Evolutionary conservation across 257 asterid genomes (phyloP).

Genomic region (Ilex asprella): DNA sequence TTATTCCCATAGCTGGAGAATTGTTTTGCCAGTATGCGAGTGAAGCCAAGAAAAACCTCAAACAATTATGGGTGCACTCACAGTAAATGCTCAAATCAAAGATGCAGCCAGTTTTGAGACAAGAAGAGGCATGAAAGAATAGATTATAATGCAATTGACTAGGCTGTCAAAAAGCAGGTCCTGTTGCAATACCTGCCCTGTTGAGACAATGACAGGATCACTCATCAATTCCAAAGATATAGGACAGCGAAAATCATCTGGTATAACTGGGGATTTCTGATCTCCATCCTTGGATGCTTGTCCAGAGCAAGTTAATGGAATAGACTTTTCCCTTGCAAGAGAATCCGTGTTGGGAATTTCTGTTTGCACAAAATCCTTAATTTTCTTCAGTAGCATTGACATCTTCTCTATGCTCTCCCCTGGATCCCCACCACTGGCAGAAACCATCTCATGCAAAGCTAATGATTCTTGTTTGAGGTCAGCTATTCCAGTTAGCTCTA

Average conservation of each 20-base stretch:
- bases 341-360: constrained; percentile 57
- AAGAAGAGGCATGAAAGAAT: not conserved
- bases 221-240: constrained; percentile 89
- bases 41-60: no score
- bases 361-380: constrained; percentile 87
- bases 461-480: constrained; percentile 90
- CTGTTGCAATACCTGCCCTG: constrained; percentile 73
- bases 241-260: constrained; percentile 97
- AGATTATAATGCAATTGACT: constrained; percentile 4
- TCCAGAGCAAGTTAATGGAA: constrained; percentile 45
- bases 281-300: constrained; percentile 34
- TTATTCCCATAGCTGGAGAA: no score
- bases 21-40: no score
- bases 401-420: constrained; percentile 86
- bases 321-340: constrained; percentile 35
- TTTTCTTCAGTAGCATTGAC: constrained; percentile 81
- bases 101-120: not conserved
- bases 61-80: no score
- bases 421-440: constrained; percentile 80
- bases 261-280: constrained; percentile 58
- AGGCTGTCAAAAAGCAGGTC: constrained; percentile 8
- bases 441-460: constrained; percentile 95
- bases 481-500: constrained; percentile 70
- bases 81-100: not conserved
- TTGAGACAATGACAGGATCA: constrained; percentile 97